Evolutionary conservation across 2,329 filamentous ascomycete genomes (phyloP).

Genomic region (Fusarium austroafricanum): DNA sequence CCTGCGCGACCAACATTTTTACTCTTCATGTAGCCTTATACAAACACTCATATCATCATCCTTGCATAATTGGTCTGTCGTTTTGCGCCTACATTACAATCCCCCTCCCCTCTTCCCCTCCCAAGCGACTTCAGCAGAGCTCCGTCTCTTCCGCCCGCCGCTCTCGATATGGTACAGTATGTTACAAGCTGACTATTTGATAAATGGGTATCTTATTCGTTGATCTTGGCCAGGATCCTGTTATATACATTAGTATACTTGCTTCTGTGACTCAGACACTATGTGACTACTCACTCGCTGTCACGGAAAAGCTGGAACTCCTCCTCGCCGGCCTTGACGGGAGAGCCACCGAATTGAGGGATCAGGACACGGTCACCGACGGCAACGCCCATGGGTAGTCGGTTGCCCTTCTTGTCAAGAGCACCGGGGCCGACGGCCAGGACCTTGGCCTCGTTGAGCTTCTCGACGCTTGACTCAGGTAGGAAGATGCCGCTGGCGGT

Average conservation of each 20-base stretch:
- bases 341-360: slow-evolving; percentile 93
- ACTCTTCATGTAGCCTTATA: slow-evolving; percentile 17
- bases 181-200: slow-evolving; percentile 47
- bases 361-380: slow-evolving; percentile 94
- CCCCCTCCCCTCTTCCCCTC: slow-evolving; percentile 25
- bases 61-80: slow-evolving; percentile 30
- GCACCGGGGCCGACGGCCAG: slow-evolving; percentile 92
- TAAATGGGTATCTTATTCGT: slow-evolving; percentile 72
- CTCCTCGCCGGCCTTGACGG: slow-evolving; percentile 97
- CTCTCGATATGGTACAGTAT: slow-evolving; percentile 52
- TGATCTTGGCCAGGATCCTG: slow-evolving; percentile 98
- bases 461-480: slow-evolving; percentile 95
- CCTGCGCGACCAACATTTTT: slow-evolving; percentile 40
- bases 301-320: slow-evolving; percentile 97
- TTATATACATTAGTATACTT: slow-evolving; percentile 23
- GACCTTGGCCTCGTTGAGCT: slow-evolving; percentile 97
- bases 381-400: slow-evolving; percentile 83
- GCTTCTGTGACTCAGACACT: neutral
- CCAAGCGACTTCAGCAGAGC: slow-evolving; percentile 15
- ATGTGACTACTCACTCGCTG: slow-evolving; percentile 86
- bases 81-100: slow-evolving; percentile 42
- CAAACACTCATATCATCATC: slow-evolving; percentile 20
- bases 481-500: slow-evolving; percentile 98
- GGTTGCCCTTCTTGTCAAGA: slow-evolving; percentile 88
- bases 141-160: slow-evolving; percentile 32